Percentiles rank a stretch among this genome's conserved stretches.
These are phyloP conservation scores for Stentor roeselii DNA, from an alignment of 73 alveolate genomes.

Conservation along the genomic window DNA sequence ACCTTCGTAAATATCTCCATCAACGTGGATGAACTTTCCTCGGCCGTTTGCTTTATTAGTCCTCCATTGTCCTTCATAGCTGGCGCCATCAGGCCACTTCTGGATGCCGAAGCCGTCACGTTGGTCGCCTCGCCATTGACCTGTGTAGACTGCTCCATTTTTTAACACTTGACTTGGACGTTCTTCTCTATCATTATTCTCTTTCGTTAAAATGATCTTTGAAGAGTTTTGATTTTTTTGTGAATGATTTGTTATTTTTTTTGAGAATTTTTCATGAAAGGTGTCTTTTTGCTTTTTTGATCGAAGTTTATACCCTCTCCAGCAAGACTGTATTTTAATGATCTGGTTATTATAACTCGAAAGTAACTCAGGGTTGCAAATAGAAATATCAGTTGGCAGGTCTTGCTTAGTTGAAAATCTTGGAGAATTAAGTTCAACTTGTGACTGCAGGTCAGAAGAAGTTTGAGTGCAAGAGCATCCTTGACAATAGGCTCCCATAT, in stretches of 20 bases:
- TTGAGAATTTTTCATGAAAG: background rate
- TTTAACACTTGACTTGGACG: background rate
- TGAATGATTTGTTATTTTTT: background rate
- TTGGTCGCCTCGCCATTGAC: slow-evolving; percentile 82
- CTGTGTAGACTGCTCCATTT: slow-evolving; percentile 71
- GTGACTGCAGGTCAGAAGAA: background rate
- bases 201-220: background rate
- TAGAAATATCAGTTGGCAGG: background rate
- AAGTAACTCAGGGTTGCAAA: background rate
- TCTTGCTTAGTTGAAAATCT: background rate
- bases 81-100: slow-evolving; percentile 84
- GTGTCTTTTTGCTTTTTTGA: background rate
- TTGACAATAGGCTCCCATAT: background rate
- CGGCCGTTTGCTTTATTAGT: slow-evolving; percentile 69
- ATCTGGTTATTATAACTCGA: background rate
- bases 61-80: slow-evolving; percentile 68
- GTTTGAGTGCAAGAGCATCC: background rate
- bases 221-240: background rate
- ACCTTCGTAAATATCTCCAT: slow-evolving; percentile 83
- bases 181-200: background rate
- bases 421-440: background rate
- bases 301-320: too few species aligned
- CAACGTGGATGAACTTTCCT: slow-evolving; percentile 75
- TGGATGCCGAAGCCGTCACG: slow-evolving; percentile 82
- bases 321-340: too few species aligned